A percentile compares a stretch with the other conserved stretches of the same genome.
Conservation (phyloP, 768 basidiomycete species). For the Crucibulum laeve region DNA sequence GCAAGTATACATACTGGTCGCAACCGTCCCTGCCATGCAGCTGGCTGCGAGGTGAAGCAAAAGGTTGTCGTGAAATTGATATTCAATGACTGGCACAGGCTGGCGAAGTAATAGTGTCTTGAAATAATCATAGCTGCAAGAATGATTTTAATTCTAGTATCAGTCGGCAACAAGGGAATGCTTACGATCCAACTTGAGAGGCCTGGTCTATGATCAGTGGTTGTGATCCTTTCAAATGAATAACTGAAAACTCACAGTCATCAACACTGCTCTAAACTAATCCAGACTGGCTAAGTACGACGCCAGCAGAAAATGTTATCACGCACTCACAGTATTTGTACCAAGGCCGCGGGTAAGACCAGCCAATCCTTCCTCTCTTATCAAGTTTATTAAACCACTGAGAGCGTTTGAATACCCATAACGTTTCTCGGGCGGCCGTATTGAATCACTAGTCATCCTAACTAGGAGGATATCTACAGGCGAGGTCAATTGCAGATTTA, state of each 20-base stretch:
- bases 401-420: constrained; percentile 82
- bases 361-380: constrained; percentile 63
- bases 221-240: constrained; percentile 6
- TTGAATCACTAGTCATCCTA: constrained; percentile 85
- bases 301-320: background rate
- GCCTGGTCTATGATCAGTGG: constrained; percentile 33
- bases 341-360: constrained; percentile 73
- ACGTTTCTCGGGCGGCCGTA: constrained; percentile 67
- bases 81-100: constrained; percentile 50
- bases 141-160: background rate
- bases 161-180: constrained; percentile 11
- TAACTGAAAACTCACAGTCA: constrained; percentile 55
- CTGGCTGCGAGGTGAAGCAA: constrained; percentile 67
- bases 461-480: constrained; percentile 67
- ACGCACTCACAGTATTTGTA: constrained; percentile 62
- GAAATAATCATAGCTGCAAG: constrained; percentile 69
- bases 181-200: constrained; percentile 84
- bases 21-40: constrained; percentile 66
- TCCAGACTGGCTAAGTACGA: constrained; percentile 3
- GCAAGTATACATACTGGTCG: constrained; percentile 54
- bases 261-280: constrained; percentile 53
- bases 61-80: constrained; percentile 62
- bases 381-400: constrained; percentile 60
- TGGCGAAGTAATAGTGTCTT: constrained; percentile 52
- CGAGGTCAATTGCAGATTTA: background rate